Evolutionary conservation across 768 basidiomycete species (phyloP).

Genomic region (Mycena indigotica): DNA sequence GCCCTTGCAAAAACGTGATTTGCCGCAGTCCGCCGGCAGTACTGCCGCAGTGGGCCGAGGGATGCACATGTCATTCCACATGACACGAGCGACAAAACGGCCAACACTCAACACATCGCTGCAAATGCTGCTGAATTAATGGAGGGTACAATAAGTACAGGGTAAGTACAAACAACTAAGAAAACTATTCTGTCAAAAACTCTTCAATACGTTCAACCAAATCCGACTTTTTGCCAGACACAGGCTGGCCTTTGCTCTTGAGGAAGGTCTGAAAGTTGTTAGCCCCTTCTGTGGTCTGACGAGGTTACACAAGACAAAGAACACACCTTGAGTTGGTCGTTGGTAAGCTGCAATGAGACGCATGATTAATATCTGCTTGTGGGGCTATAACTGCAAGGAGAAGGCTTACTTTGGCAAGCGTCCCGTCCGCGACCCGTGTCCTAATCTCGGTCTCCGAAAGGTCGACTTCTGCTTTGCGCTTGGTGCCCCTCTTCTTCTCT

Average conservation of each 20-base stretch:
- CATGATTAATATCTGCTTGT: conserved; percentile 11
- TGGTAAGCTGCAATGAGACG: conserved; percentile 61
- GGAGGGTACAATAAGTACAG: too few species aligned
- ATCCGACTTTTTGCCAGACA: conserved; percentile 74
- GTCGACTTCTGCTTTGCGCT: conserved; percentile 66
- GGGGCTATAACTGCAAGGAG: not conserved
- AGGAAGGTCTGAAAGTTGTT: conserved; percentile 50
- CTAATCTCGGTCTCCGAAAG: conserved; percentile 76
- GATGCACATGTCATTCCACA: too few species aligned
- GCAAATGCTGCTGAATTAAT: too few species aligned
- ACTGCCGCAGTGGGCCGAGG: too few species aligned
- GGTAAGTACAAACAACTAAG: too few species aligned
- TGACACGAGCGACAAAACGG: too few species aligned
- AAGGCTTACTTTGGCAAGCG: conserved; percentile 62
- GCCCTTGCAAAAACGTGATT: too few species aligned
- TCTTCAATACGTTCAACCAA: conserved; percentile 65
- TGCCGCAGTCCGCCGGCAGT: too few species aligned
- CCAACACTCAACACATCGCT: too few species aligned
- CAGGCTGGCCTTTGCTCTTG: conserved; percentile 60
- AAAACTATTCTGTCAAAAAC: conserved; percentile 53
- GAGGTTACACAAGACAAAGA: conserved; percentile 9
- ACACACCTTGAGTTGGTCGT: conserved; percentile 77
- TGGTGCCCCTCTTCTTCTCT: conserved; percentile 39
- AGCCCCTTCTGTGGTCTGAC: too few species aligned
- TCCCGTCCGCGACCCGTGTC: conserved; percentile 60